These are phyloP conservation scores for Dothideomycetes sp. DNA, from an alignment of 2,329 filamentous ascomycete genomes.

Conservation along the genomic window DNA sequence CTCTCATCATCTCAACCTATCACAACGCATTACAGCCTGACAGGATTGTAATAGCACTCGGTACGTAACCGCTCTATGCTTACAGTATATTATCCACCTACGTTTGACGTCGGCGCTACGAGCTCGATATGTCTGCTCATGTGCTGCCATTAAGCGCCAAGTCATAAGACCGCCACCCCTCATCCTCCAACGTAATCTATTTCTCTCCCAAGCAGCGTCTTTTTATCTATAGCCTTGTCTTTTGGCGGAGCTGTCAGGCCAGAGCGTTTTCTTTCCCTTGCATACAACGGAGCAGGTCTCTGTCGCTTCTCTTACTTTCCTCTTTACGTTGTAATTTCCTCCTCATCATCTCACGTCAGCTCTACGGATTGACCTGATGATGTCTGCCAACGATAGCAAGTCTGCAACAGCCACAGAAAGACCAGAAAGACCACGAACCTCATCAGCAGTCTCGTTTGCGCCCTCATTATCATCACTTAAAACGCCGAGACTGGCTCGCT, in stretches of 20 bases:
- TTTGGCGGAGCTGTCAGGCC: background rate
- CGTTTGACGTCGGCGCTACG: conserved; percentile 5
- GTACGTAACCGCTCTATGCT: conserved; percentile 1
- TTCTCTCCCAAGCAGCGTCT: background rate
- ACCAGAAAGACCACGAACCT: conserved; percentile 12
- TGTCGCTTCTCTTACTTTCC: background rate
- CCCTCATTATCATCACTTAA: conserved; percentile 34
- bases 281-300: conserved; percentile 6
- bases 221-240: background rate
- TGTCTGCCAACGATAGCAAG: conserved; percentile 7
- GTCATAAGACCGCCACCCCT: conserved; percentile 7
- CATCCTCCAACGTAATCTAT: background rate
- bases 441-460: conserved; percentile 24
- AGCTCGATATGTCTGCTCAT: conserved; percentile 1
- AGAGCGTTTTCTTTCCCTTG: background rate
- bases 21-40: too few relatives aligned
- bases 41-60: too few relatives aligned
- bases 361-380: conserved; percentile 3
- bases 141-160: conserved; percentile 1
- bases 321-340: conserved; percentile 1
- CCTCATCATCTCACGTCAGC: conserved; percentile 11
- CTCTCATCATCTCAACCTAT: too few relatives aligned
- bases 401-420: conserved; percentile 7
- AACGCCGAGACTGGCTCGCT: conserved; percentile 63
- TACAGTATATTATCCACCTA: background rate